A percentile compares a stretch with the other conserved stretches of the same genome.
phyloP scores from a whole-genome alignment of 1,284 basidiomycete genomes.

The Sanghuangporus weigelae region DNA sequence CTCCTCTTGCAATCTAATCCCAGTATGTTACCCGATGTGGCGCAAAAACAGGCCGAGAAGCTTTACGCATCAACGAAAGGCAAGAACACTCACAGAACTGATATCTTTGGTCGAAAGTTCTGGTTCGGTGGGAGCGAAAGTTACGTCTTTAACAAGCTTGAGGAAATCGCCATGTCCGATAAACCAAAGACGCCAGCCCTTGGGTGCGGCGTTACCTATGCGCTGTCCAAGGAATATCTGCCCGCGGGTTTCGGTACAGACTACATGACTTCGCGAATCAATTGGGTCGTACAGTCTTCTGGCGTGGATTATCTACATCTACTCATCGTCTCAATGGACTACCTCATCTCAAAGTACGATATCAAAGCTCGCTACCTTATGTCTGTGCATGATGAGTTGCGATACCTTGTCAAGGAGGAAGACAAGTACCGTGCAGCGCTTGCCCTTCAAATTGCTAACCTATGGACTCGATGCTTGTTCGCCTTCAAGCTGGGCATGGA shows the following conservation, averaged over 20 bases:
- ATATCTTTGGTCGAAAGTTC: slow-evolving; percentile 76
- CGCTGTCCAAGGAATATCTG: slow-evolving; percentile 85
- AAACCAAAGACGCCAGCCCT: slow-evolving; percentile 89
- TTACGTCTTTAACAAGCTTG: slow-evolving; percentile 98
- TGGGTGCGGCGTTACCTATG: slow-evolving; percentile 91
- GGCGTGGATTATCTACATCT: slow-evolving; percentile 98
- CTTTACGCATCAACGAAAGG: slow-evolving; percentile 95
- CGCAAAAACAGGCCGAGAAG: slow-evolving; percentile 78
- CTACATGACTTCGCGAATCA: slow-evolving; percentile 95
- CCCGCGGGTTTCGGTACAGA: slow-evolving; percentile 75
- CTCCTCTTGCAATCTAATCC: slow-evolving; percentile 87
- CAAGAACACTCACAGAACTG: slow-evolving; percentile 67
- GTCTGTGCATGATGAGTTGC: slow-evolving; percentile 95
- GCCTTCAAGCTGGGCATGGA: slow-evolving; percentile 93
- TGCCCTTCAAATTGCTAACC: slow-evolving; percentile 93
- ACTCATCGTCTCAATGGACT: slow-evolving; percentile 92
- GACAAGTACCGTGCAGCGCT: slow-evolving; percentile 87
- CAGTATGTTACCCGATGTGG: slow-evolving; percentile 72
- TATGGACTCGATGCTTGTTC: slow-evolving; percentile 94
- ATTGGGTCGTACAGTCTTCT: slow-evolving; percentile 99
- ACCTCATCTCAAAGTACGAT: slow-evolving; percentile 76
- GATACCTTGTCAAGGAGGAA: slow-evolving; percentile 86
- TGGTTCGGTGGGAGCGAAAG: slow-evolving; percentile 98
- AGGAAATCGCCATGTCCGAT: slow-evolving; percentile 88
- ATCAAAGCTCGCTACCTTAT: slow-evolving; percentile 94